A percentile compares a stretch with the other conserved stretches of the same genome.
Evolutionary conservation across 805 yeast species (phyloP).

Genomic region (Candida sithepensis): DNA sequence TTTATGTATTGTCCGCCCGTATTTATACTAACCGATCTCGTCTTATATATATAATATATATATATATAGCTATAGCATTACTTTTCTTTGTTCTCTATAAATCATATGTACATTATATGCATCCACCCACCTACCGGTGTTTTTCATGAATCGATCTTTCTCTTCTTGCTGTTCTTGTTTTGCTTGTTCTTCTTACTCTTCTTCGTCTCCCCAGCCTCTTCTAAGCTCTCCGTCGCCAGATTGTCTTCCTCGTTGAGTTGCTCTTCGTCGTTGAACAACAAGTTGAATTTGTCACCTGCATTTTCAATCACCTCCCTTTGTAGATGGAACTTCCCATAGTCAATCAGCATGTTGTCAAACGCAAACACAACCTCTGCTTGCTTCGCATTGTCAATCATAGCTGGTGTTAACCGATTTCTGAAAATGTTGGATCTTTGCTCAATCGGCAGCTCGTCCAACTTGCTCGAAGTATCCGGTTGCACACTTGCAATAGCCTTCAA

Average conservation of each 20-base stretch:
- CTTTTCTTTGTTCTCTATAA: background rate
- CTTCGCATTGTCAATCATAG: constrained; percentile 24
- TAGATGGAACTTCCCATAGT: constrained; percentile 39
- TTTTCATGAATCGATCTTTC: background rate
- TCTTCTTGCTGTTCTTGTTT: background rate
- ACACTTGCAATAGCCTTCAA: constrained; percentile 25
- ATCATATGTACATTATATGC: background rate
- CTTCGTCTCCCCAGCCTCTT: background rate
- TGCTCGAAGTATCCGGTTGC: background rate
- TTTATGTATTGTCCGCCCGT: too few relatives aligned
- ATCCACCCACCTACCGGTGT: too few relatives aligned
- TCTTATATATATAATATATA: too few relatives aligned
- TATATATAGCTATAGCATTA: too few relatives aligned
- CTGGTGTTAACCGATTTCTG: constrained; percentile 4
- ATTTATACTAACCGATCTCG: too few relatives aligned
- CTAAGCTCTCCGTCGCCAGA: background rate
- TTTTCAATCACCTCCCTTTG: constrained; percentile 28
- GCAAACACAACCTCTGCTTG: constrained; percentile 43
- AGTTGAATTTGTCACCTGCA: constrained; percentile 27
- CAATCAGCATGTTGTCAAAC: constrained; percentile 62
- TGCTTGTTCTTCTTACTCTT: background rate
- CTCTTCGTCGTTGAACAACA: constrained; percentile 16
- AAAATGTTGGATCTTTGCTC: constrained; percentile 25
- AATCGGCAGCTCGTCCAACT: constrained; percentile 18
- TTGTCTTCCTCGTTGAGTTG: background rate